Percentiles rank a stretch among this genome's conserved stretches.
Evolutionary conservation across 1,139 yeast genomes (phyloP).

Genomic region (Pichia sp.): DNA sequence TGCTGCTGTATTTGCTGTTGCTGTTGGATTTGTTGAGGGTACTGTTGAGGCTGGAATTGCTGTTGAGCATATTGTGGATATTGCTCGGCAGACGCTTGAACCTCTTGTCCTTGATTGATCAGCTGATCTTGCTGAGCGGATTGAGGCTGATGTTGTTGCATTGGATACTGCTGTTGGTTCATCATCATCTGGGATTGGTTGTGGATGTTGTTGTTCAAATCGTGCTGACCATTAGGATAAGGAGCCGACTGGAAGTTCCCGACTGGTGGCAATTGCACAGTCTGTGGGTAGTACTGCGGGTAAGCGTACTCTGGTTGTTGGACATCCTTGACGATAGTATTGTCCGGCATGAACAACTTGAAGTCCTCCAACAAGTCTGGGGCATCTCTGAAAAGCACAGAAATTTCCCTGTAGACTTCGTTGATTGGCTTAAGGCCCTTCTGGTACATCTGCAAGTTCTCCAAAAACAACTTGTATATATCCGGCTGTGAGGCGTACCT

Average conservation of each 20-base stretch:
- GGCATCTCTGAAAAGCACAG: slow-evolving; percentile 81
- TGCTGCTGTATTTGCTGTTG: slow-evolving; percentile 9
- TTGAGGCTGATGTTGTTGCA: neutral
- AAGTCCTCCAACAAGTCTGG: slow-evolving; percentile 94
- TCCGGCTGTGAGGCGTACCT: slow-evolving; percentile 94
- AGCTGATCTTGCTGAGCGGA: neutral
- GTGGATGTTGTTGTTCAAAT: slow-evolving; percentile 13
- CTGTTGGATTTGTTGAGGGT: slow-evolving; percentile 4
- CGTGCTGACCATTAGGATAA: slow-evolving; percentile 6
- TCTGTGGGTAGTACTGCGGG: slow-evolving; percentile 25
- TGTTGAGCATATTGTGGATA: slow-evolving; percentile 2
- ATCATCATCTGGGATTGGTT: slow-evolving; percentile 7
- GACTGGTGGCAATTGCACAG: slow-evolving; percentile 78
- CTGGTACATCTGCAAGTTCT: slow-evolving; percentile 92
- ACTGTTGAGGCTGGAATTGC: slow-evolving; percentile 12
- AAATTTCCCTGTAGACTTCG: slow-evolving; percentile 92
- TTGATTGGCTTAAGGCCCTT: slow-evolving; percentile 92
- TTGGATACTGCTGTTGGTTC: slow-evolving; percentile 9
- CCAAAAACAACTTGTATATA: slow-evolving; percentile 89
- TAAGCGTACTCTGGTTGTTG: slow-evolving; percentile 27
- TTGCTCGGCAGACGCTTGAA: neutral
- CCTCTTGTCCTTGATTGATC: neutral
- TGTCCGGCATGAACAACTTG: slow-evolving; percentile 91
- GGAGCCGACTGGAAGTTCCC: slow-evolving; percentile 91
- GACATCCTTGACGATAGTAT: slow-evolving; percentile 41